A percentile compares a stretch with the other conserved stretches of the same genome.
phyloP scores from a whole-genome alignment of 371 early-diverging fungal genomes.

The Mortierella sp. region DNA sequence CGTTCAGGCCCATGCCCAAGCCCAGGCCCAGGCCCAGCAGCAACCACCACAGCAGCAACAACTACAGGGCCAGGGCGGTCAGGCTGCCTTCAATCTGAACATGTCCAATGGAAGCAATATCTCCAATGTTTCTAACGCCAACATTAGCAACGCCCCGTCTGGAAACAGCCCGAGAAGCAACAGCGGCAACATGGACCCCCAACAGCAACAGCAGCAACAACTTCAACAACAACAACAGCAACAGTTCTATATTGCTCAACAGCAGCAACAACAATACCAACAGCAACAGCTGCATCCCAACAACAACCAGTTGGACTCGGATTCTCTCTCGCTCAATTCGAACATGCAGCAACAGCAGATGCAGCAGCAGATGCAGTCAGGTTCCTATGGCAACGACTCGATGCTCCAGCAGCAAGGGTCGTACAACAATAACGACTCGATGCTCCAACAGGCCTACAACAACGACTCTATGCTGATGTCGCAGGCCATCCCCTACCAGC shows the following conservation, averaged over 20 bases:
- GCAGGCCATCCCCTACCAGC: constrained; percentile 12
- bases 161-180: constrained; percentile 34
- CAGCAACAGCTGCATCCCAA: constrained; percentile 15
- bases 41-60: constrained; percentile 13
- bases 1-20: constrained; percentile 1
- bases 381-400: constrained; percentile 19
- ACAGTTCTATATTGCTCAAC: background rate
- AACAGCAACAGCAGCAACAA: constrained; percentile 21
- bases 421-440: background rate
- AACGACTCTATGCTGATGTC: constrained; percentile 15
- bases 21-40: constrained; percentile 4
- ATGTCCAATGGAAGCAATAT: constrained; percentile 39
- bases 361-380: constrained; percentile 15
- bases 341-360: constrained; percentile 14
- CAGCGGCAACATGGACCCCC: constrained; percentile 21
- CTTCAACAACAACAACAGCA: constrained; percentile 23
- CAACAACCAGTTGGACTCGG: constrained; percentile 12
- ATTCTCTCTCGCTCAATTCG: constrained; percentile 14
- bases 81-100: constrained; percentile 24
- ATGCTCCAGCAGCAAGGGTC: constrained; percentile 3
- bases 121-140: constrained; percentile 28
- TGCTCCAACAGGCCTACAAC: constrained; percentile 10
- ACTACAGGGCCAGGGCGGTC: constrained; percentile 25
- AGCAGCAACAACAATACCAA: constrained; percentile 31
- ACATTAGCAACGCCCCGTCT: constrained; percentile 15